Base-by-base conservation (phyloP, 163 green algal genomes). In the Prototheca wickerhamii region DNA sequence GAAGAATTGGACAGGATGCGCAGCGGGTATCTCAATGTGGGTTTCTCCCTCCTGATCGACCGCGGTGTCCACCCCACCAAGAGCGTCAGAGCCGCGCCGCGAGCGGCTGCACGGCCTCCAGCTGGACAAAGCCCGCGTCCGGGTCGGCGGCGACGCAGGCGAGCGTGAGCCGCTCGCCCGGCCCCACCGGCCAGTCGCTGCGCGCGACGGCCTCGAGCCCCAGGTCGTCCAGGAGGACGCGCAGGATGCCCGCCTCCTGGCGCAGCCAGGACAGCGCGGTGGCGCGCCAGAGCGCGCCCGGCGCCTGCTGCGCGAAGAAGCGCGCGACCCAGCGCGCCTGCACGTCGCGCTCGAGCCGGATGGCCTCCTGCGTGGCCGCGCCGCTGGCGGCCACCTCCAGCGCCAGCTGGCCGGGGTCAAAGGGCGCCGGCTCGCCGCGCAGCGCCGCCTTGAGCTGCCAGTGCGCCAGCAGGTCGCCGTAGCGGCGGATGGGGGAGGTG, bases 401-500 rank as follows among this genome's bases (percentile, higher is more conserved):
- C 20, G 63, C 52, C 20, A 89, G 73, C 18, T 55, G 10, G 4
- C 42, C 30, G 7, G 64, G 73, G 10, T 31, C 55, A 56, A 81
- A 81, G 4, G 74, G 78, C 46, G 70, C 58, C 40, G 58, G n/a
- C 68, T 80, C 32, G 2, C 77, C 79, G 7, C 78, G 56, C 60
- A 89, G 71, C 58, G 69, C 66, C n/a, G 84, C 84, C 70, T 91
- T 94, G 59, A 94, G 52, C 68, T 93, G 83, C 67, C 68, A 84
- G 76, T 94, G 87, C 1, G 86, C 86, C 53, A 93, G 50, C 34
- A 94, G 70, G 69, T 94, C 87, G 35, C 29, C 53, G 62, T 86
- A 86, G 60, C 87, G 77, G 8, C 91, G 79, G 71, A 97, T 97
- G 58, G 91, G 91, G 1, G 81, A 92, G 4, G 84, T 94, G 64